phyloP scores from a whole-genome alignment of 768 basidiomycete species.

The Naganishia vishniacii region DNA sequence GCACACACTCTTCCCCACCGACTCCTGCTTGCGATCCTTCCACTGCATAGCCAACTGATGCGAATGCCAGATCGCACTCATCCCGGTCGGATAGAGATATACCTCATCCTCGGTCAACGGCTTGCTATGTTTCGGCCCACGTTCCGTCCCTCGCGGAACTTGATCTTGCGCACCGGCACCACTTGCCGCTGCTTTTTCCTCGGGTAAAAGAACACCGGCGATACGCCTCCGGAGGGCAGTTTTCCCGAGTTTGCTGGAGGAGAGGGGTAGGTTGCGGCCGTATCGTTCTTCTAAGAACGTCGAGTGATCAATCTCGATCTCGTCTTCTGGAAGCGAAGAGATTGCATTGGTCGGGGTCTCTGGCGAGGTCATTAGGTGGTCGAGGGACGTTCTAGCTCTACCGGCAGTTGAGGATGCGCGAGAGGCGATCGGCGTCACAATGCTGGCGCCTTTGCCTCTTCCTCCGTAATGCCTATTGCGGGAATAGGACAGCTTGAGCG shows the following conservation, averaged over 20 bases:
- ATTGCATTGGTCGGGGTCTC: constrained; percentile 22
- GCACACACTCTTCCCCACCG: constrained; percentile 73
- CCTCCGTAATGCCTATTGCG: constrained; percentile 45
- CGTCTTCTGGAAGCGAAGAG: constrained; percentile 47
- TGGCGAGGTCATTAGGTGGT: neutral
- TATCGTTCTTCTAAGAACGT: constrained; percentile 90
- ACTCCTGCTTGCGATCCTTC: constrained; percentile 50
- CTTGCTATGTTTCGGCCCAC: constrained; percentile 59
- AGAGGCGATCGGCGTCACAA: neutral
- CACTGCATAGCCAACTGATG: constrained; percentile 62
- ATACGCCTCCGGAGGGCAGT: constrained; percentile 79
- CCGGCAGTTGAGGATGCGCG: constrained; percentile 11
- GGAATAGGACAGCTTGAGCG: constrained; percentile 33
- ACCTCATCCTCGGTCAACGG: constrained; percentile 82
- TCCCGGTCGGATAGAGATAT: constrained; percentile 77
- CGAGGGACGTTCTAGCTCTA: neutral
- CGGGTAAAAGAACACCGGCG: constrained; percentile 68
- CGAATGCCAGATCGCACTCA: constrained; percentile 90
- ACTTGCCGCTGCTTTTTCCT: constrained; percentile 53
- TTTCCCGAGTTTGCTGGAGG: constrained; percentile 73
- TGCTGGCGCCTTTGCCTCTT: constrained; percentile 9
- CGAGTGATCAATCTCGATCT: constrained; percentile 59
- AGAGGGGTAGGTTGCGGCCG: constrained; percentile 76
- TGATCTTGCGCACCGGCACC: constrained; percentile 32
- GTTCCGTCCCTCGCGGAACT: constrained; percentile 30